phyloP scores from a whole-genome alignment of 257 asterid genomes.

The Ocimum tenuiflorum region DNA sequence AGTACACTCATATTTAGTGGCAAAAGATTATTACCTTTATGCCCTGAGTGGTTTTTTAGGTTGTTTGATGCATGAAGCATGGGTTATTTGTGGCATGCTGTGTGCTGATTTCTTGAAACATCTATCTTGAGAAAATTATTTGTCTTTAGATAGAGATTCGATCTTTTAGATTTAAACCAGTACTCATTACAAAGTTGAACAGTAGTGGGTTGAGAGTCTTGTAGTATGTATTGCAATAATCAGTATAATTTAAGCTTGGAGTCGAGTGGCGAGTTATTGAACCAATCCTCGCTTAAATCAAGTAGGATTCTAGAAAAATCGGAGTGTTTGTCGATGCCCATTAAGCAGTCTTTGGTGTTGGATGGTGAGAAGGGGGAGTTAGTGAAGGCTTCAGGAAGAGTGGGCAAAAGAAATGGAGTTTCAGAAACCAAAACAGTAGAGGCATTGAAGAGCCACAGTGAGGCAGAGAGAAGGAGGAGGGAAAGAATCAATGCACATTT shows the following conservation, averaged over 20 bases:
- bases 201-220: constrained; percentile 10
- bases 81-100: constrained; percentile 20
- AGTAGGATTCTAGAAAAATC: constrained; percentile 5
- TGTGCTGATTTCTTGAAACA: constrained; percentile 12
- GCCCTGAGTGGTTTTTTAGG: constrained; percentile 7
- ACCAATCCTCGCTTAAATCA: constrained; percentile 17
- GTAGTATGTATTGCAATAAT: constrained; percentile 24
- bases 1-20: neutral
- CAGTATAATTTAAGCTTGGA: constrained; percentile 14
- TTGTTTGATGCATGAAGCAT: constrained; percentile 9
- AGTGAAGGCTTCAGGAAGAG: constrained; percentile 39
- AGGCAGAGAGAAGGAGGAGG: constrained; percentile 83
- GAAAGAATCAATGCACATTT: constrained; percentile 78
- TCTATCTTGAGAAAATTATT: neutral
- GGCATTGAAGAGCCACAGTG: constrained; percentile 84
- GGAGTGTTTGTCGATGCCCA: constrained; percentile 27
- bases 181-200: neutral
- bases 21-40: neutral
- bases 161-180: neutral
- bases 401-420: constrained; percentile 34
- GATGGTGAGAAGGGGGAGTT: constrained; percentile 51
- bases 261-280: constrained; percentile 20
- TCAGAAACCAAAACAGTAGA: constrained; percentile 48
- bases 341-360: constrained; percentile 37
- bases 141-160: constrained; percentile 1